Conservation (phyloP, 2,329 filamentous ascomycete species). For the Phaeosphaeriaceae sp. region DNA sequence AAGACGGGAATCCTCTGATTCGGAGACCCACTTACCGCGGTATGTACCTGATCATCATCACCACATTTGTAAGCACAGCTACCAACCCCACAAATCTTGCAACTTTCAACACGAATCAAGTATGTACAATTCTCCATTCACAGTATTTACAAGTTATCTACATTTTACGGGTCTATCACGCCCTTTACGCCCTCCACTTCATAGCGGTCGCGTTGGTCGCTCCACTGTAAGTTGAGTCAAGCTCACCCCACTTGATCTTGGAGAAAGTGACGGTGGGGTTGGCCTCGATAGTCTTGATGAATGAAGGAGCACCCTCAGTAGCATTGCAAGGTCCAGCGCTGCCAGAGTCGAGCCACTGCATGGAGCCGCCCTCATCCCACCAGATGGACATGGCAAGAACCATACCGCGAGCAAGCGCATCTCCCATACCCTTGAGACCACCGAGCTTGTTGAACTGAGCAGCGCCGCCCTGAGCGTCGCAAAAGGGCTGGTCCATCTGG, state of each 20-base stretch:
- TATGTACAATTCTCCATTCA: not conserved
- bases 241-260: conserved; percentile 68
- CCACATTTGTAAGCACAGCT: not conserved
- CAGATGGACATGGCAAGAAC: conserved; percentile 64
- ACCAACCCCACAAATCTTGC: not conserved
- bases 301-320: conserved; percentile 61
- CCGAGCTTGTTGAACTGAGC: conserved; percentile 47
- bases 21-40: not conserved
- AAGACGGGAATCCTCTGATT: not conserved
- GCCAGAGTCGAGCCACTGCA: conserved; percentile 66
- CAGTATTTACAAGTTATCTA: not conserved
- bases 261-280: conserved; percentile 62
- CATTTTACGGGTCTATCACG: not conserved
- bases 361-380: conserved; percentile 62
- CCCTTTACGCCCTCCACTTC: conserved; percentile 23
- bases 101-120: not conserved
- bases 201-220: conserved; percentile 20
- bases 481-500: conserved; percentile 40
- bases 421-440: conserved; percentile 56
- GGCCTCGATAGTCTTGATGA: conserved; percentile 58
- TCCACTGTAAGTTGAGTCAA: conserved; percentile 60
- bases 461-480: conserved; percentile 35
- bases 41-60: not conserved
- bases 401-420: conserved; percentile 59
- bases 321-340: conserved; percentile 63